Conservation (phyloP, 805 yeast species). For the Cyberlindnera veronae region DNA sequence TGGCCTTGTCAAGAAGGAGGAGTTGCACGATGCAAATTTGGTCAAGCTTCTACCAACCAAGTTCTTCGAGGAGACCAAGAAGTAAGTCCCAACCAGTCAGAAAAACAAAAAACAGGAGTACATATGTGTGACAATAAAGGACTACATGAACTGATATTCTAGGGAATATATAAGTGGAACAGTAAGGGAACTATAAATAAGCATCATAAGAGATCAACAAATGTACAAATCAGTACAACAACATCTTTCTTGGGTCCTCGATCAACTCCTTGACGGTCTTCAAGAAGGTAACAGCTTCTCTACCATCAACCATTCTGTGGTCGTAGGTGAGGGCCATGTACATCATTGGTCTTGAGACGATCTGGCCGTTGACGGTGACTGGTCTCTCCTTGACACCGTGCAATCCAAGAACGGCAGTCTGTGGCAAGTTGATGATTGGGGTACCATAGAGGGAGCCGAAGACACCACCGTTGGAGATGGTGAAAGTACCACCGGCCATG, state of each 20-base stretch:
- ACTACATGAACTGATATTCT: too few relatives aligned
- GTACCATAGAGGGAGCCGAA: conserved; percentile 98
- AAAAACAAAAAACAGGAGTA: not conserved
- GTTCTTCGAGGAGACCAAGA: conserved; percentile 15
- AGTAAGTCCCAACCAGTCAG: not conserved
- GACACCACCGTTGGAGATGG: conserved; percentile 98
- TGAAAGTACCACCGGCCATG: conserved; percentile 99
- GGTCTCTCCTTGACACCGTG: conserved; percentile 98
- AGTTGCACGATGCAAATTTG: conserved; percentile 30
- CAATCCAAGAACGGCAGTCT: conserved; percentile 95
- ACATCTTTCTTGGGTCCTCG: conserved; percentile 99
- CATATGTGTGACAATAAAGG: too few relatives aligned
- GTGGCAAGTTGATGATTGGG: conserved; percentile 97
- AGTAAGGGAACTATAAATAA: too few relatives aligned
- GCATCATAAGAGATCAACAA: not conserved
- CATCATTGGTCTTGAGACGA: conserved; percentile 99
- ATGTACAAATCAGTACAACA: conserved; percentile 41
- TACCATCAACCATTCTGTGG: conserved; percentile 96
- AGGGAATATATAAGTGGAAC: too few relatives aligned
- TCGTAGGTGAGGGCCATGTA: conserved; percentile 97
- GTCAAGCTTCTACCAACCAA: conserved; percentile 33
- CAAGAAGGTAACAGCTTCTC: conserved; percentile 97
- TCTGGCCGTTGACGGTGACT: conserved; percentile 91
- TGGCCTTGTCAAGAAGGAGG: conserved; percentile 43
- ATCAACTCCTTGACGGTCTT: conserved; percentile 94